Evolutionary conservation across 1,139 yeast species (phyloP).

Genomic region (Kodamaea arcana): DNA sequence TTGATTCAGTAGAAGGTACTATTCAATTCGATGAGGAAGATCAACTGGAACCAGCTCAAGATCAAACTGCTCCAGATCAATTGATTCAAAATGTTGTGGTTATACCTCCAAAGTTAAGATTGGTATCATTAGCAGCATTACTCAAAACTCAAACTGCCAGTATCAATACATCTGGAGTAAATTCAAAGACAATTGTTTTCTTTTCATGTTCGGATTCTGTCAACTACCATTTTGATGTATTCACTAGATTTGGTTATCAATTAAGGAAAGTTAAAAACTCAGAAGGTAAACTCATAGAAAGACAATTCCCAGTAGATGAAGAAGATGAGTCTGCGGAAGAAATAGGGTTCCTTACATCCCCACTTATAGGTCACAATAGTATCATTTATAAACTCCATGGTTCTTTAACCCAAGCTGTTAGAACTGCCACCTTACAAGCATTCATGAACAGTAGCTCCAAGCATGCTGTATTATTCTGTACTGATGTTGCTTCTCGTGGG

Average conservation of each 20-base stretch:
- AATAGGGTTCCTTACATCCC: slow-evolving; percentile 49
- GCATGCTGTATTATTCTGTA: slow-evolving; percentile 72
- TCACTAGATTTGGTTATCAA: slow-evolving; percentile 53
- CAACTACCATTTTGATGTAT: slow-evolving; percentile 78
- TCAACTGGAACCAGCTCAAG: slow-evolving; percentile 9
- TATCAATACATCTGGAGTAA: slow-evolving; percentile 18
- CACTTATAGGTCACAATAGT: slow-evolving; percentile 44
- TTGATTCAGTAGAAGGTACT: slow-evolving; percentile 30
- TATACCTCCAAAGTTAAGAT: slow-evolving; percentile 86
- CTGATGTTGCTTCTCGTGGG: slow-evolving; percentile 77
- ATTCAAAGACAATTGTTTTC: slow-evolving; percentile 69
- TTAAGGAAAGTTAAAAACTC: slow-evolving; percentile 28
- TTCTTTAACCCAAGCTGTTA: slow-evolving; percentile 73
- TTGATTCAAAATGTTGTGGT: slow-evolving; percentile 70
- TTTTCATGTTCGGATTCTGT: slow-evolving; percentile 94
- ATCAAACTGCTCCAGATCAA: slow-evolving; percentile 77
- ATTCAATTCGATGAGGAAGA: slow-evolving; percentile 40
- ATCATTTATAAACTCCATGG: slow-evolving; percentile 84
- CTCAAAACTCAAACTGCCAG: slow-evolving; percentile 46
- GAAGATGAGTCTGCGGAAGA: slow-evolving; percentile 18
- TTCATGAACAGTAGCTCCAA: slow-evolving; percentile 48
- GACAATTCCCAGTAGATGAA: slow-evolving; percentile 13
- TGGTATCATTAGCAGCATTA: slow-evolving; percentile 72
- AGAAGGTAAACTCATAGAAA: slow-evolving; percentile 21
- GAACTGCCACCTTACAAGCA: slow-evolving; percentile 70